Evolutionary conservation across 202 grass and related monocot species (phyloP).

Genomic region (Elaeis oleifera): DNA sequence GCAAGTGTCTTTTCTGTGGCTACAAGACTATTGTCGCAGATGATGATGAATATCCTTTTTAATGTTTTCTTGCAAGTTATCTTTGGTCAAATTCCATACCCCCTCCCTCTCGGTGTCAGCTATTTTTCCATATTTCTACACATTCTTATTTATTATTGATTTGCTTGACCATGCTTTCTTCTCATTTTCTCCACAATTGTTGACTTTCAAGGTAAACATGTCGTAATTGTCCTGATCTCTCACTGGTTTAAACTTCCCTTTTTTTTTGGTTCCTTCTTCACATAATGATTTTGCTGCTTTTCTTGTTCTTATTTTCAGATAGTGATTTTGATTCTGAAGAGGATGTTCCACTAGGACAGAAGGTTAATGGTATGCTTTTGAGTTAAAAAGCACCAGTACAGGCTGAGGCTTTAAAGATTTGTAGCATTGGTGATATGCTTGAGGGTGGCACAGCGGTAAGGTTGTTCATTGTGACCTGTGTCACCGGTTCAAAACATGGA

Average conservation of each 20-base stretch:
- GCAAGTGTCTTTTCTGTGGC: conserved; percentile 30
- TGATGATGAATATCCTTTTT: conserved; percentile 9
- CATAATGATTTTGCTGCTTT: background rate
- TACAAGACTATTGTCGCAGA: conserved; percentile 14
- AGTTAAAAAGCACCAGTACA: too few relatives aligned
- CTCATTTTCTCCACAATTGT: background rate
- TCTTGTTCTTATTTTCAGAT: background rate
- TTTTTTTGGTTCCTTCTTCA: too few relatives aligned
- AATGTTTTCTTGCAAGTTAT: background rate
- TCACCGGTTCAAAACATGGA: too few relatives aligned
- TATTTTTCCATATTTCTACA: too few relatives aligned
- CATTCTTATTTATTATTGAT: background rate
- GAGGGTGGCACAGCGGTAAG: too few relatives aligned
- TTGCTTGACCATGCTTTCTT: conserved; percentile 1
- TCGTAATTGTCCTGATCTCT: background rate
- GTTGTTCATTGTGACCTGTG: too few relatives aligned
- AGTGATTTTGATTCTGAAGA: conserved; percentile 11
- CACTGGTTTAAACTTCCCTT: too few relatives aligned
- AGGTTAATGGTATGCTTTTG: conserved; percentile 8
- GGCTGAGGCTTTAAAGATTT: too few relatives aligned
- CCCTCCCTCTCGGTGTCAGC: too few relatives aligned
- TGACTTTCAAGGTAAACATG: background rate
- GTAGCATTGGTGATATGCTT: too few relatives aligned
- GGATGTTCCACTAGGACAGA: conserved; percentile 1
- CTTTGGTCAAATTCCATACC: too few relatives aligned